Evolutionary conservation across 192 early-diverging fungal genomes (phyloP).

Genomic region (Backusella australiensis): DNA sequence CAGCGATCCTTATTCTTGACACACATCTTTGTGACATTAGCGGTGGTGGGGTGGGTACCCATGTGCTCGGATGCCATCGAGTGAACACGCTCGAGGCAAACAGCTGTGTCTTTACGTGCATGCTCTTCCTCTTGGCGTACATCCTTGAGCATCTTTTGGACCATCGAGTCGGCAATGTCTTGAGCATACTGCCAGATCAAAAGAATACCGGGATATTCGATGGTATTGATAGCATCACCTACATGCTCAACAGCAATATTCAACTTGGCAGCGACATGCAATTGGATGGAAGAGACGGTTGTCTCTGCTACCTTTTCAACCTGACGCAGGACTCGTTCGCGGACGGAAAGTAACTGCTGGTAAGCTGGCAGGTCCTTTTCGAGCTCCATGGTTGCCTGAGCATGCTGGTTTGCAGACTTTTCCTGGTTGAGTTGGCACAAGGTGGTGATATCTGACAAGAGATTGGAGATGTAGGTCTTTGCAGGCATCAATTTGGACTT

Average conservation of each 20-base stretch:
- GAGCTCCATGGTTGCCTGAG: slow-evolving; percentile 61
- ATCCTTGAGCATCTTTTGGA: slow-evolving; percentile 60
- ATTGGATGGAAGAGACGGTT: slow-evolving; percentile 56
- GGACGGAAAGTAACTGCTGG: slow-evolving; percentile 71
- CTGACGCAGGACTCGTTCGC: slow-evolving; percentile 64
- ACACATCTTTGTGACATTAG: slow-evolving; percentile 30
- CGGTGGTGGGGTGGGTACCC: slow-evolving; percentile 20
- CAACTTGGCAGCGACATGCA: slow-evolving; percentile 35
- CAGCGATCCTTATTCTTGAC: slow-evolving; percentile 14
- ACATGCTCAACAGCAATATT: slow-evolving; percentile 63
- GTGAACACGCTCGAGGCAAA: slow-evolving; percentile 42
- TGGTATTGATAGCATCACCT: slow-evolving; percentile 60
- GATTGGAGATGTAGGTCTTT: slow-evolving; percentile 84
- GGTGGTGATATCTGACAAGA: slow-evolving; percentile 76
- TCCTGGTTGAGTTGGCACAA: slow-evolving; percentile 72
- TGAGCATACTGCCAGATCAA: slow-evolving; percentile 87
- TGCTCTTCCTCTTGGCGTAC: slow-evolving; percentile 59
- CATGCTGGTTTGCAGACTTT: slow-evolving; percentile 55
- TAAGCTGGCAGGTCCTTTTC: slow-evolving; percentile 69
- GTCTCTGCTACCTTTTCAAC: slow-evolving; percentile 61
- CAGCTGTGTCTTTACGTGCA: slow-evolving; percentile 42
- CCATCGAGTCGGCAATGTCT: slow-evolving; percentile 70
- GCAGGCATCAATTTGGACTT: slow-evolving; percentile 94
- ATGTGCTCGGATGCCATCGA: slow-evolving; percentile 35
- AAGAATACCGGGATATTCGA: slow-evolving; percentile 79